These are phyloP conservation scores for Suillus subaureus DNA, from an alignment of 768 basidiomycete species.

Conservation along the genomic window DNA sequence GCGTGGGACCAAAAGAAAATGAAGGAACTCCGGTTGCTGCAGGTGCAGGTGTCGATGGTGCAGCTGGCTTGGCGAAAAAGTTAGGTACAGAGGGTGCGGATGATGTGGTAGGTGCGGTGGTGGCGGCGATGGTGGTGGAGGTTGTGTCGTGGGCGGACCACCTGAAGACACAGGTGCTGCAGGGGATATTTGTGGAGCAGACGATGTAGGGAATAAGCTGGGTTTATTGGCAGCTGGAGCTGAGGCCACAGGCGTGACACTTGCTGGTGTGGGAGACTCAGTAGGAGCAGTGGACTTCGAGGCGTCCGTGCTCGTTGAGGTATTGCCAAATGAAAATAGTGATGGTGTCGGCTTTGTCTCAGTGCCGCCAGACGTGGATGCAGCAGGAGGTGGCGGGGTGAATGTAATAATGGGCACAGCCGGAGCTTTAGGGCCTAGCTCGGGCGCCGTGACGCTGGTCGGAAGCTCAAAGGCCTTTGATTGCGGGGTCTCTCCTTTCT, in stretches of 20 bases:
- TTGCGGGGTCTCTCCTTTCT: conserved; percentile 39
- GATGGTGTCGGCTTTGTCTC: conserved; percentile 19
- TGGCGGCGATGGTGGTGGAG: conserved; percentile 11
- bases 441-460: conserved; percentile 26
- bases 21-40: conserved; percentile 11
- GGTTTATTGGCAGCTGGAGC: conserved; percentile 13
- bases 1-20: conserved; percentile 3
- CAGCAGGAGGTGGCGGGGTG: conserved; percentile 24
- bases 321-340: conserved; percentile 20
- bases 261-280: conserved; percentile 20
- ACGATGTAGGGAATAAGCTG: conserved; percentile 12
- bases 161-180: conserved; percentile 20
- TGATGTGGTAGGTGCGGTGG: conserved; percentile 8
- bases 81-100: conserved; percentile 1
- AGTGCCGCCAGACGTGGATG: conserved; percentile 4
- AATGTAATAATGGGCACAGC: conserved; percentile 31
- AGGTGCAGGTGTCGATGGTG: conserved; percentile 23
- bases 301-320: conserved; percentile 13
- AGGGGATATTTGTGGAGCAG: conserved; percentile 14
- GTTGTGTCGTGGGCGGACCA: conserved; percentile 16
- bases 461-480: conserved; percentile 37
- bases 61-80: conserved; percentile 19
- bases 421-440: conserved; percentile 21
- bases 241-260: conserved; percentile 19
- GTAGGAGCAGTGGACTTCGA: conserved; percentile 8